These are phyloP conservation scores for Aspergillus phoenicis DNA, from an alignment of 2,329 filamentous ascomycete species.

Conservation along the genomic window DNA sequence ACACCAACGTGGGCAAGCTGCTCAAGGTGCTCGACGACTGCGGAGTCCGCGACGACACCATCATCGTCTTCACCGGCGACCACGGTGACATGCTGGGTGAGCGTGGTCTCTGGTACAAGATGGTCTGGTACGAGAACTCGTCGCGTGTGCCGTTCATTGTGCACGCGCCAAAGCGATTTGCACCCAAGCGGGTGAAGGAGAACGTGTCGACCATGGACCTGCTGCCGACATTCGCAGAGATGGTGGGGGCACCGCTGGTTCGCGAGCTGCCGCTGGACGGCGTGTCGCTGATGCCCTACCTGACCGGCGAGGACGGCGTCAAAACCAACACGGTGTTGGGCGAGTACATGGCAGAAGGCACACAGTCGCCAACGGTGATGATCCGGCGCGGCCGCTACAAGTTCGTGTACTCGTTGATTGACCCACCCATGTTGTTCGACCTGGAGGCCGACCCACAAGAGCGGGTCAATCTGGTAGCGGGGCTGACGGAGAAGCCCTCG, in stretches of 20 bases:
- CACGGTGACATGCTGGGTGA: constrained; percentile 97
- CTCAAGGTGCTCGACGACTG: constrained; percentile 77
- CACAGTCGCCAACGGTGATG: constrained; percentile 88
- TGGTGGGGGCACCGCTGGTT: constrained; percentile 72
- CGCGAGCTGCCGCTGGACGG: constrained; percentile 82
- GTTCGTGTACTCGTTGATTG: constrained; percentile 81
- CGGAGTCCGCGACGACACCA: constrained; percentile 79
- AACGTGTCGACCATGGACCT: constrained; percentile 92
- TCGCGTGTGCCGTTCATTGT: constrained; percentile 86
- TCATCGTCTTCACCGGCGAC: constrained; percentile 89
- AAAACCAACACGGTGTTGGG: constrained; percentile 83
- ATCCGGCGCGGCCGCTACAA: constrained; percentile 89
- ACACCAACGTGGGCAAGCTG: constrained; percentile 85
- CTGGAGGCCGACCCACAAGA: constrained; percentile 74
- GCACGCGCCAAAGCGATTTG: constrained; percentile 74
- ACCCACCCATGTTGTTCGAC: constrained; percentile 84
- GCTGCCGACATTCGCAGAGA: constrained; percentile 81
- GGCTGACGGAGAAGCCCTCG: constrained; percentile 39
- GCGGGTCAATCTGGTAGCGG: constrained; percentile 65
- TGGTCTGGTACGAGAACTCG: constrained; percentile 93
- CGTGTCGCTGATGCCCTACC: constrained; percentile 75
- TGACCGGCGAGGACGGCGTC: constrained; percentile 58
- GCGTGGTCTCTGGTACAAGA: constrained; percentile 91
- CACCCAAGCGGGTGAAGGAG: constrained; percentile 73
- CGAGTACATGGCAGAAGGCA: constrained; percentile 94